A percentile compares a stretch with the other conserved stretches of the same genome.
phyloP scores from a whole-genome alignment of 495 filamentous ascomycete species.

The Hyphodiscus hymeniophilus region DNA sequence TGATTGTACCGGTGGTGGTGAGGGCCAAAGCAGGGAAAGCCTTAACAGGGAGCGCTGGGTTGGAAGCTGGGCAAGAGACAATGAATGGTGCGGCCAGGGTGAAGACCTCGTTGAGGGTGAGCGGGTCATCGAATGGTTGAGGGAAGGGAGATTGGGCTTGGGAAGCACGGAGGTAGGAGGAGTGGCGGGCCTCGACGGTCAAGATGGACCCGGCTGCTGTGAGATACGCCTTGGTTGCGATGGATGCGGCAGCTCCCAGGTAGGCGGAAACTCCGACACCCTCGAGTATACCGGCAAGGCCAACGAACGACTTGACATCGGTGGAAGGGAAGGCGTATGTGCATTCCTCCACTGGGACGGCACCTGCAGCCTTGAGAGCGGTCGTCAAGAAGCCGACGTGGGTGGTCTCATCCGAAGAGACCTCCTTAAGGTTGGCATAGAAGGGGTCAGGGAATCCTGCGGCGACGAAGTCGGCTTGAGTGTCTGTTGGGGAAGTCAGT shows the following conservation, averaged over 20 bases:
- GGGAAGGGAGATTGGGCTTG: constrained; percentile 30
- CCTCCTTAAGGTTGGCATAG: constrained; percentile 39
- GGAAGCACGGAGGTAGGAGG: constrained; percentile 32
- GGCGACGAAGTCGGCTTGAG: constrained; percentile 36
- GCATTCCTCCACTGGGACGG: constrained; percentile 25
- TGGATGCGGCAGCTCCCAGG: constrained; percentile 27
- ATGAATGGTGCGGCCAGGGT: constrained; percentile 39
- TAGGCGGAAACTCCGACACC: constrained; percentile 30
- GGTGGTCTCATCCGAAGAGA: constrained; percentile 20
- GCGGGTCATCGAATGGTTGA: constrained; percentile 35
- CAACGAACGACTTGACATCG: constrained; percentile 33
- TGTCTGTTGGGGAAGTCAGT: no score
- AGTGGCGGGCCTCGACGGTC: constrained; percentile 40
- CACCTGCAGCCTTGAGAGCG: constrained; percentile 28
- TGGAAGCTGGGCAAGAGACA: constrained; percentile 26
- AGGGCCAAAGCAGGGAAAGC: constrained; percentile 28
- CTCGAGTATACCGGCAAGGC: constrained; percentile 35
- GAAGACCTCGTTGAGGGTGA: constrained; percentile 38
- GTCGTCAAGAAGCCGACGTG: constrained; percentile 36
- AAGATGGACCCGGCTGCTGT: constrained; percentile 38
- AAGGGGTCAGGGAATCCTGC: constrained; percentile 44
- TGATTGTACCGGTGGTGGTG: constrained; percentile 2
- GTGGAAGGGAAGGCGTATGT: constrained; percentile 36
- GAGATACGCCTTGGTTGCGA: constrained; percentile 32
- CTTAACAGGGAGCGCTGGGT: constrained; percentile 33